A percentile compares a stretch with the other conserved stretches of the same genome.
Evolutionary conservation across 1,284 basidiomycete genomes (phyloP).

Genomic region (Ustilago esculenta): DNA sequence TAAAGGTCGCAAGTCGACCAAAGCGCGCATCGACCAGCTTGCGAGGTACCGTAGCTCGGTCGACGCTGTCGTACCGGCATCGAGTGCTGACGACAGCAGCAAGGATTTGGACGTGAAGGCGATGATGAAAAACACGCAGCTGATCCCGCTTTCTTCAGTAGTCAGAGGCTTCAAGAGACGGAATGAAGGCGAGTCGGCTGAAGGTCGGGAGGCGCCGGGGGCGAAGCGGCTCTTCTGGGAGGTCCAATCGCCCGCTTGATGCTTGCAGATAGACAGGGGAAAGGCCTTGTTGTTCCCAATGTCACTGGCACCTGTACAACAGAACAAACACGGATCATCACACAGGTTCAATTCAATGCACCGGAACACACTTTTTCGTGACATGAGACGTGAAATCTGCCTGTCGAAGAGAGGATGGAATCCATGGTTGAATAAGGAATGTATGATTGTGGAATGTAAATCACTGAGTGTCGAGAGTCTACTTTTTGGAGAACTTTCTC

Average conservation of each 20-base stretch:
- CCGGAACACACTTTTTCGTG: background rate
- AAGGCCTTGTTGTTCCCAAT: no score
- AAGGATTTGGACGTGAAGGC: conserved; percentile 3
- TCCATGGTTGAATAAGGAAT: no score
- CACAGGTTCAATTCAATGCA: background rate
- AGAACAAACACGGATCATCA: background rate
- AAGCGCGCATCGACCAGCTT: conserved; percentile 51
- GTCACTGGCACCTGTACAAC: background rate
- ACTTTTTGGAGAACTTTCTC: conserved; percentile 52
- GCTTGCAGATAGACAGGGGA: no score
- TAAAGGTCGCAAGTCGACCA: conserved; percentile 42
- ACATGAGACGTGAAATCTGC: no score
- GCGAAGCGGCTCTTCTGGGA: conserved; percentile 29
- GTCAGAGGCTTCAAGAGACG: conserved; percentile 7
- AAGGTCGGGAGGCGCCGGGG: background rate
- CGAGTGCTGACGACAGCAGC: no score
- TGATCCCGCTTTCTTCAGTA: conserved; percentile 15
- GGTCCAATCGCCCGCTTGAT: no score
- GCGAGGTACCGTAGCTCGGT: conserved; percentile 23
- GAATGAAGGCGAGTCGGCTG: conserved; percentile 1
- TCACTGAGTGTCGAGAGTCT: background rate
- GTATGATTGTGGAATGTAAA: no score
- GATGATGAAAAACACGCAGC: conserved; percentile 5
- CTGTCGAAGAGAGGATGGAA: no score
- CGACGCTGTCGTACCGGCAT: no score